phyloP scores from a whole-genome alignment of 1,139 yeast genomes.

The Meyerozyma elateridarum region DNA sequence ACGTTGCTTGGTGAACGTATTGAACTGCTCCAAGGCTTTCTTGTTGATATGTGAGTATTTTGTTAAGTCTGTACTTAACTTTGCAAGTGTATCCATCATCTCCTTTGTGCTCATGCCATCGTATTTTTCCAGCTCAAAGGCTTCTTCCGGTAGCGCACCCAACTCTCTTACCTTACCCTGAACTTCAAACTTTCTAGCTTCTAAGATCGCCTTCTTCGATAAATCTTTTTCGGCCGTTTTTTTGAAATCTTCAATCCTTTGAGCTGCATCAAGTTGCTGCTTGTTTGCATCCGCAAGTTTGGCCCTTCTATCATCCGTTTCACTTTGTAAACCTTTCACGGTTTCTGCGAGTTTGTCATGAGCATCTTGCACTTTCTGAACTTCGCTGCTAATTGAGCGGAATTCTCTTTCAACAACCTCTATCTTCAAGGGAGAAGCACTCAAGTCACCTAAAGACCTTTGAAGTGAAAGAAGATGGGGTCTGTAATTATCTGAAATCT shows the following conservation, averaged over 20 bases:
- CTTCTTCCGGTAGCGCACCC: conserved; percentile 86
- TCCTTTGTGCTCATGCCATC: conserved; percentile 48
- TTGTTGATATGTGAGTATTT: conserved; percentile 78
- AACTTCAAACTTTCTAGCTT: conserved; percentile 64
- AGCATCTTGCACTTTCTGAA: conserved; percentile 24
- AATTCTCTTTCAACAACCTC: conserved; percentile 33
- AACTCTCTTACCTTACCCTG: conserved; percentile 73
- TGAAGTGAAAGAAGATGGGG: conserved; percentile 27
- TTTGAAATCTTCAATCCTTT: conserved; percentile 57
- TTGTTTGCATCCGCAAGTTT: conserved; percentile 48
- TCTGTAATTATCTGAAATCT: conserved; percentile 46
- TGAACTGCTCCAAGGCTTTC: conserved; percentile 84
- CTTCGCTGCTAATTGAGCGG: conserved; percentile 11
- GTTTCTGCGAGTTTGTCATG: conserved; percentile 28
- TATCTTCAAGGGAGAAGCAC: conserved; percentile 39
- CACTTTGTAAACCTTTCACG: conserved; percentile 17
- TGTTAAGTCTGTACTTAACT: conserved; percentile 53
- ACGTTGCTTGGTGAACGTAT: conserved; percentile 68
- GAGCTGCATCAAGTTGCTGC: conserved; percentile 50
- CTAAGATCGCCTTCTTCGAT: conserved; percentile 58
- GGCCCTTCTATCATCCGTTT: conserved; percentile 31
- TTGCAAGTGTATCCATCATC: conserved; percentile 51
- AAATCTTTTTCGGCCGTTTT: conserved; percentile 63
- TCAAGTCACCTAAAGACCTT: conserved; percentile 22
- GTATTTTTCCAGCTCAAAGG: conserved; percentile 44